Conservation (phyloP, 345 rosid species). For the Salix caprea region DNA sequence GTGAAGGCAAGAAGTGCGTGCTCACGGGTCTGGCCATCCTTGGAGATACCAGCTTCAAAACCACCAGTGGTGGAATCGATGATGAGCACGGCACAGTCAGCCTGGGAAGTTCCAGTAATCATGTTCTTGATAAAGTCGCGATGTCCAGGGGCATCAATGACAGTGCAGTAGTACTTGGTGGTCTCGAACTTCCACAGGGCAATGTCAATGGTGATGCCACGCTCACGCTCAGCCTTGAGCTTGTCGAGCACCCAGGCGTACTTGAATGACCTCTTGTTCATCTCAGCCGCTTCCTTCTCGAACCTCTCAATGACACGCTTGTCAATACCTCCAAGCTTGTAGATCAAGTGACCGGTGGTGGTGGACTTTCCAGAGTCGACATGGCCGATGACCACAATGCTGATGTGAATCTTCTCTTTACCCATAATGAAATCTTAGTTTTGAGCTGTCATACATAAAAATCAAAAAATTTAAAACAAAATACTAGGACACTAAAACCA, state of each 20-base stretch:
- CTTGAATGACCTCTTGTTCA: slow-evolving; percentile 88
- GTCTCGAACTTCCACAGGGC: slow-evolving; percentile 87
- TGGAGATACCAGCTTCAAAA: slow-evolving; percentile 78
- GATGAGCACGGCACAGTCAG: slow-evolving; percentile 75
- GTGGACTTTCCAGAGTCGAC: slow-evolving; percentile 87
- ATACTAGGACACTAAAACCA: neutral
- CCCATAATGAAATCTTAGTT: slow-evolving; percentile 37
- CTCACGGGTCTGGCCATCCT: slow-evolving; percentile 80
- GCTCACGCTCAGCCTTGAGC: slow-evolving; percentile 82
- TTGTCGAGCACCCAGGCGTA: slow-evolving; percentile 87
- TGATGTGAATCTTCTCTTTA: slow-evolving; percentile 75
- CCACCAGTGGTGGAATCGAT: slow-evolving; percentile 85
- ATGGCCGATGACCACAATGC: slow-evolving; percentile 84
- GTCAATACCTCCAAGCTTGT: slow-evolving; percentile 84
- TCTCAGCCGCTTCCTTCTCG: slow-evolving; percentile 90
- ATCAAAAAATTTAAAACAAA: neutral
- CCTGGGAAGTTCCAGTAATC: slow-evolving; percentile 85
- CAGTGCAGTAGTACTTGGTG: slow-evolving; percentile 75
- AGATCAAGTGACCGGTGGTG: slow-evolving; percentile 78
- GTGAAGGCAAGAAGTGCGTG: slow-evolving; percentile 63
- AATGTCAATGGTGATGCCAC: slow-evolving; percentile 82
- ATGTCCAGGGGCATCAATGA: slow-evolving; percentile 81
- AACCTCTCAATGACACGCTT: slow-evolving; percentile 84
- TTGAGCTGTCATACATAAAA: neutral
- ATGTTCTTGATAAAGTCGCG: slow-evolving; percentile 81